Evolutionary conservation across 2,329 filamentous ascomycete species (phyloP).

Genomic region (Metarhizium humberi): DNA sequence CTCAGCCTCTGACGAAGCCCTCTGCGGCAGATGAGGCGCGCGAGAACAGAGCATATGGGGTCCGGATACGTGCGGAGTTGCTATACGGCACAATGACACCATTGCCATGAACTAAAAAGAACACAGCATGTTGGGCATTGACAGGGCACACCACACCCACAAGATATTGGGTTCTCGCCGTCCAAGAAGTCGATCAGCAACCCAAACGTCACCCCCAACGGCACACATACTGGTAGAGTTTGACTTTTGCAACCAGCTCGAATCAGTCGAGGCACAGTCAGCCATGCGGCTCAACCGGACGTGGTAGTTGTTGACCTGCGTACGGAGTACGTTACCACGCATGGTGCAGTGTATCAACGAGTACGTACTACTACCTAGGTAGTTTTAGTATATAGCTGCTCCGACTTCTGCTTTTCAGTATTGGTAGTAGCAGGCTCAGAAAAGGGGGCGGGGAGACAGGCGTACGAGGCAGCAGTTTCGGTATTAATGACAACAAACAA

Average conservation of each 20-base stretch:
- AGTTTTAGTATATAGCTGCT: too few species aligned
- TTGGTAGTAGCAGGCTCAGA: neutral
- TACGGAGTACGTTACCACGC: too few species aligned
- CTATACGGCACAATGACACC: conserved; percentile 1
- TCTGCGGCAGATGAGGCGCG: neutral
- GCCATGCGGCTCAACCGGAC: neutral
- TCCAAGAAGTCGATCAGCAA: neutral
- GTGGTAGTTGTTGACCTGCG: too few species aligned
- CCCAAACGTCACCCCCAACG: neutral
- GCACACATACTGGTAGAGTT: neutral
- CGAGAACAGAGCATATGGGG: neutral
- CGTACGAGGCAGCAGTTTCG: neutral
- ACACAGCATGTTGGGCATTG: conserved; percentile 2
- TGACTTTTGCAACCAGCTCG: neutral
- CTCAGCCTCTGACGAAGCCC: neutral
- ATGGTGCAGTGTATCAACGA: too few species aligned
- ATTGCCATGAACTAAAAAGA: neutral
- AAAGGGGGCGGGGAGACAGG: neutral
- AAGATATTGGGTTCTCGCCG: neutral
- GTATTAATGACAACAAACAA: neutral
- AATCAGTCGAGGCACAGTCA: neutral
- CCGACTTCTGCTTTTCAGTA: neutral
- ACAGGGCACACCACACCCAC: neutral
- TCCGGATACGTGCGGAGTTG: conserved; percentile 2
- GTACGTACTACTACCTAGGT: too few species aligned